Base-by-base conservation (phyloP, 495 filamentous ascomycete species). In the Sporormia fimetaria region DNA sequence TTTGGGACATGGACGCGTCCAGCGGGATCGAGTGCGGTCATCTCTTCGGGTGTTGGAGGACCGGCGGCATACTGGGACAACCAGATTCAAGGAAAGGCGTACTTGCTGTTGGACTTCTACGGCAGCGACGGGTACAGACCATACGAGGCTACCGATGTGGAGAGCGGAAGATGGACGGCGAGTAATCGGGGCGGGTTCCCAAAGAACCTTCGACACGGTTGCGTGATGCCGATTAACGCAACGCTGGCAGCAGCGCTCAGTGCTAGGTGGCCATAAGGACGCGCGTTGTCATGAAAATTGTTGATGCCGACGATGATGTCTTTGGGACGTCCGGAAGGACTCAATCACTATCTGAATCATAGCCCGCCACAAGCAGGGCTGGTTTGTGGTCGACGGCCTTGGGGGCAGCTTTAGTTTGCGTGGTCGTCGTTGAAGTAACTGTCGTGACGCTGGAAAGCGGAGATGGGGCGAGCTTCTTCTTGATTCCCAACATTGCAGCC, bases 401-500 rank as follows among this genome's bases (percentile, higher is more conserved):
- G 31, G 21, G 11, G 4, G 20, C 7, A 18, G 20, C n/a, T n/a
- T 4, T 21, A 16, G 25, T 20, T 12, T 11, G n/a, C n/a, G n/a
- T n/a, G n/a, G n/a, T 31, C 15, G 15, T 10, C 5, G 28, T 23
- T 28, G 44, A 23, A n/a, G 14, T n/a, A 9, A 35, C 2, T 12
- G 44, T 5, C 5, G 22, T 7, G n/a, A n/a, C n/a, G n/a, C n/a
- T n/a, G n/a, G n/a, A n/a, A n/a, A n/a, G n/a, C 22, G 34, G 21
- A 10, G 36, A 14, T 18, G 21, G 22, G 5, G 14, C 24, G 3
- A 25, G 12, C 66, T 92, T 93, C 71, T 87, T 93, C 70, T 94
- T 96, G 55, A 94, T 95, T 1, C 87, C 87, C 46, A 94, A 55
- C 20, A 75, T 61, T 21, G 77, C 78, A 7, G 68, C 58, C 36